Evolutionary conservation across 176 grass and related monocot species (phyloP).

Genomic region (Oryza australiensis): DNA sequence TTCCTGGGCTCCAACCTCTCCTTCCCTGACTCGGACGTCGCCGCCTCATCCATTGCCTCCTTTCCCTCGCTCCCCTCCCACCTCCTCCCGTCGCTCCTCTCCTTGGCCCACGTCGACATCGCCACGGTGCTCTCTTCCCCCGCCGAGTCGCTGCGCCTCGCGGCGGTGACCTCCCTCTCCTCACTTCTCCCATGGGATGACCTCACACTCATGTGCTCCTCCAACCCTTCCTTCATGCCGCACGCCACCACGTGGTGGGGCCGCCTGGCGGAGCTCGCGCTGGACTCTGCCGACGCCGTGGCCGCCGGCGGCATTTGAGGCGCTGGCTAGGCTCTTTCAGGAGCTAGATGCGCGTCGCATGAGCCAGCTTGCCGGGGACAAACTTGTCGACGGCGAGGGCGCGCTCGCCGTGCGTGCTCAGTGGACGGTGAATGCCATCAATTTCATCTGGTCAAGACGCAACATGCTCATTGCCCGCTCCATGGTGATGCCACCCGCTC

Average conservation of each 20-base stretch:
- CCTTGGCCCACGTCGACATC: slow-evolving; percentile 69
- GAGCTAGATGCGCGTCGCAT: slow-evolving; percentile 93
- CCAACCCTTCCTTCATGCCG: slow-evolving; percentile 74
- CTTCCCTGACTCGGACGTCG: slow-evolving; percentile 91
- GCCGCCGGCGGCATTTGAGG: slow-evolving; percentile 75
- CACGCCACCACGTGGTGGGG: slow-evolving; percentile 86
- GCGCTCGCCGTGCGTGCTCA: slow-evolving; percentile 87
- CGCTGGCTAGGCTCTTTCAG: slow-evolving; percentile 82
- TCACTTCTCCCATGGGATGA: slow-evolving; percentile 82
- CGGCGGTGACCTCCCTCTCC: slow-evolving; percentile 68
- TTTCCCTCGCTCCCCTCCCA: slow-evolving; percentile 83
- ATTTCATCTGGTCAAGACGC: slow-evolving; percentile 77
- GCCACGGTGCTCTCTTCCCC: slow-evolving; percentile 55
- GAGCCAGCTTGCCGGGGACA: slow-evolving; percentile 89
- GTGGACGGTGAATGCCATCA: slow-evolving; percentile 74
- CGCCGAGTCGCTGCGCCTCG: slow-evolving; percentile 64
- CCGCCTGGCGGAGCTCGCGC: slow-evolving; percentile 57
- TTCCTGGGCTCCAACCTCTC: slow-evolving; percentile 80
- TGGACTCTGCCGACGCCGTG: slow-evolving; percentile 76
- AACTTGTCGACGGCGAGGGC: slow-evolving; percentile 87
- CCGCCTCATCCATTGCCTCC: slow-evolving; percentile 76
- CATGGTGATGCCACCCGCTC: slow-evolving; percentile 92
- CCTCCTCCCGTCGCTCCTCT: slow-evolving; percentile 74
- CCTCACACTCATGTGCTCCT: slow-evolving; percentile 74
- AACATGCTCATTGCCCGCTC: slow-evolving; percentile 81